A percentile compares a stretch with the other conserved stretches of the same genome.
phyloP scores from a whole-genome alignment of 345 rosid genomes.

The Schrenkiella parvula region DNA sequence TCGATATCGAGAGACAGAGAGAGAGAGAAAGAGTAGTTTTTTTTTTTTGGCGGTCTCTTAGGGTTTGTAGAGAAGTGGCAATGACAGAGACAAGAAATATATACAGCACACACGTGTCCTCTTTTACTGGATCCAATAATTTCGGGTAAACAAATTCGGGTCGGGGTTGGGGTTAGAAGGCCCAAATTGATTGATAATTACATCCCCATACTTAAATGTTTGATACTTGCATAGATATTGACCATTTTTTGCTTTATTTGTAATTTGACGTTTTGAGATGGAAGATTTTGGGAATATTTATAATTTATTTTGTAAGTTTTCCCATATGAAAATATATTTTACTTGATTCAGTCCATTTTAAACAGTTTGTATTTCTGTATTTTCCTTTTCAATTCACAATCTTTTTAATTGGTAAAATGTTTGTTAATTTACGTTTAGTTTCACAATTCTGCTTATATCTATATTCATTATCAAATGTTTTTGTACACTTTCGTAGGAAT shows the following conservation, averaged over 20 bases:
- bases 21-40: constrained; percentile 8
- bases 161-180: background rate
- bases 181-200: background rate
- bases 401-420: too few species aligned
- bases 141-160: background rate
- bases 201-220: background rate
- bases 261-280: background rate
- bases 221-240: background rate
- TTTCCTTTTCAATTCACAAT: too few species aligned
- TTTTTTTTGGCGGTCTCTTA: constrained; percentile 13
- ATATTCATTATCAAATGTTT: too few species aligned
- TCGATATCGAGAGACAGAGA: constrained; percentile 3
- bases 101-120: constrained; percentile 29
- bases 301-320: background rate
- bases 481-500: too few species aligned
- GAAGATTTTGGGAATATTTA: background rate
- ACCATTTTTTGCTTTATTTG: background rate
- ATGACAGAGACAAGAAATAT: constrained; percentile 28
- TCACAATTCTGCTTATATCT: too few species aligned
- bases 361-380: too few species aligned
- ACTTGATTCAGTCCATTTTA: background rate
- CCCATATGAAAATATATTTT: background rate
- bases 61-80: constrained; percentile 36
- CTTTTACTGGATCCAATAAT: constrained; percentile 6
- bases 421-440: too few species aligned